Conservation (phyloP, 73 alveolate genomes). For the Durusdinium trenchii region DNA sequence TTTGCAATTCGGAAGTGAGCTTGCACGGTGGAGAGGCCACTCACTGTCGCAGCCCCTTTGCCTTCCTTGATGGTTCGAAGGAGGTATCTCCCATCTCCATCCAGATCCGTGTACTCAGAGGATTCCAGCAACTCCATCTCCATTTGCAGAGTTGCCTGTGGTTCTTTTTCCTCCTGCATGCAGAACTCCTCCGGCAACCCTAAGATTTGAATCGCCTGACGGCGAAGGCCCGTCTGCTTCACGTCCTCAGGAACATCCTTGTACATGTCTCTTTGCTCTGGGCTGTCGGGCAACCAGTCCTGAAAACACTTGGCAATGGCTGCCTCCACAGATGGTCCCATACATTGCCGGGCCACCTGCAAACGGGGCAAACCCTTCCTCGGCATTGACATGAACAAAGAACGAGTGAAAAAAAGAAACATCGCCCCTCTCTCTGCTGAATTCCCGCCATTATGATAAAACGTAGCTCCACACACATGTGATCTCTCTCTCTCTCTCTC, state of each 20-base stretch:
- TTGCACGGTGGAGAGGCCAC: slow-evolving; percentile 13
- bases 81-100: slow-evolving; percentile 68
- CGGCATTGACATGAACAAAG: no score
- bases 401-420: no score
- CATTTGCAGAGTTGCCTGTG: slow-evolving; percentile 15
- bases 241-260: slow-evolving; percentile 16
- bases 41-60: neutral
- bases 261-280: slow-evolving; percentile 26
- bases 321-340: no score
- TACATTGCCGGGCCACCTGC: no score
- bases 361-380: no score
- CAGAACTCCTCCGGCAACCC: slow-evolving; percentile 90
- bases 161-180: slow-evolving; percentile 76
- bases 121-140: slow-evolving; percentile 82
- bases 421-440: no score
- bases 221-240: slow-evolving; percentile 26
- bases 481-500: no score
- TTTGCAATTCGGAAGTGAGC: slow-evolving; percentile 67
- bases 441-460: no score
- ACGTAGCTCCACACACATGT: no score
- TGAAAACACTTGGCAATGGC: slow-evolving; percentile 7
- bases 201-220: slow-evolving; percentile 82
- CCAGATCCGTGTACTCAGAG: slow-evolving; percentile 32
- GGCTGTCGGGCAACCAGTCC: slow-evolving; percentile 44
- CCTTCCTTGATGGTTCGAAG: slow-evolving; percentile 49